A percentile compares a stretch with the other conserved stretches of the same genome.
These are phyloP conservation scores for Salix purpurea DNA, from an alignment of 345 rosid genomes.

Conservation along the genomic window DNA sequence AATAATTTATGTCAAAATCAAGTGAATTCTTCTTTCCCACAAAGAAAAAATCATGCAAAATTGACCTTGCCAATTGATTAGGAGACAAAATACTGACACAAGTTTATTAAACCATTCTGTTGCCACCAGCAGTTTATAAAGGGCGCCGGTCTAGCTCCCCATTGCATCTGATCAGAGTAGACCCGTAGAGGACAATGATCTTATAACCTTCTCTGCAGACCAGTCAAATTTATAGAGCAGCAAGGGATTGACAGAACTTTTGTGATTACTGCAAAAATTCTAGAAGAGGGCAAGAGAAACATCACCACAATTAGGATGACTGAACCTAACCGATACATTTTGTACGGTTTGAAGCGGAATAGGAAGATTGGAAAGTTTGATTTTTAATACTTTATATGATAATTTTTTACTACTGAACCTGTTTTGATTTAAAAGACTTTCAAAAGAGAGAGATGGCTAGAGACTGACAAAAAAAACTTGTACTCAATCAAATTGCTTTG, in stretches of 20 bases:
- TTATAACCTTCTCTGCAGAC: background rate
- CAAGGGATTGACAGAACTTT: background rate
- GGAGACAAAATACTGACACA: too few relatives aligned
- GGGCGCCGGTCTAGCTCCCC: too few relatives aligned
- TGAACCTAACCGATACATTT: background rate
- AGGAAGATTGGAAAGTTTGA: background rate
- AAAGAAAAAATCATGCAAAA: too few relatives aligned
- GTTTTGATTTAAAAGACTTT: background rate
- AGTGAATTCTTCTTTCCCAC: too few relatives aligned
- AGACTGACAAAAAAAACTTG: background rate
- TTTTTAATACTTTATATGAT: background rate
- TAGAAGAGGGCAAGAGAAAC: background rate
- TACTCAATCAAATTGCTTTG: background rate
- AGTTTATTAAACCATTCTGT: too few relatives aligned
- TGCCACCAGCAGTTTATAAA: too few relatives aligned
- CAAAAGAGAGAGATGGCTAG: background rate
- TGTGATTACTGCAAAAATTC: background rate
- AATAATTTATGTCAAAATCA: too few relatives aligned
- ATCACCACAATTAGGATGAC: background rate
- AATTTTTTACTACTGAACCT: background rate
- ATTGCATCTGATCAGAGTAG: background rate
- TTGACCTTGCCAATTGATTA: too few relatives aligned
- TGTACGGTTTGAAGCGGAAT: background rate
- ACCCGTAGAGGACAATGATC: background rate
- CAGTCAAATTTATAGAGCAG: background rate